Conservation (phyloP, 2,329 filamentous ascomycete genomes). For the Trichoderma citrinoviride region DNA sequence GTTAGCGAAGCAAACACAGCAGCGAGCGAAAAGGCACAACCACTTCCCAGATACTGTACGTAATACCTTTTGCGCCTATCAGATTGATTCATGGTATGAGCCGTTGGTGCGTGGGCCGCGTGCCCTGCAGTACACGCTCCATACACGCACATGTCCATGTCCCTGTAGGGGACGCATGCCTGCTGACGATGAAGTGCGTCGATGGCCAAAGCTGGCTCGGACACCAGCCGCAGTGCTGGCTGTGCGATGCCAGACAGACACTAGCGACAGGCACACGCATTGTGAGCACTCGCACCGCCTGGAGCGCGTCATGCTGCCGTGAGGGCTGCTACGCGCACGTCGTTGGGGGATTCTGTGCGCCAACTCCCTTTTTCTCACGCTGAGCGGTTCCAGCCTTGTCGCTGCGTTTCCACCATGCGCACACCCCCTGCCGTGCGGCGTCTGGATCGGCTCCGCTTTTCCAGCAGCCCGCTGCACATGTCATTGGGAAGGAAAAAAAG, state of each 20-base stretch:
- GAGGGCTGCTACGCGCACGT: background rate
- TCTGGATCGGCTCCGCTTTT: background rate
- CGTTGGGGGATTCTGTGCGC: background rate
- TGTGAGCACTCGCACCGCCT: too few relatives aligned
- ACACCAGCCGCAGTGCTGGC: conserved; percentile 19
- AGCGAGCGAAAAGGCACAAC: too few relatives aligned
- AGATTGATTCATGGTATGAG: too few relatives aligned
- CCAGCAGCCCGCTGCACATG: background rate
- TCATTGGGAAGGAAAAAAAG: conserved; percentile 3
- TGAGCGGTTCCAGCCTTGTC: background rate
- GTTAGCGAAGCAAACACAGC: background rate
- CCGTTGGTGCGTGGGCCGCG: too few relatives aligned
- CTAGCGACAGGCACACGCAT: background rate
- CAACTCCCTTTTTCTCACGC: background rate
- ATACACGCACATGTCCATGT: too few relatives aligned
- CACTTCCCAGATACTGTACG: background rate
- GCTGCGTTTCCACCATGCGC: background rate
- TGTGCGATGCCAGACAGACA: conserved; percentile 2
- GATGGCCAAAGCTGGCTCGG: background rate
- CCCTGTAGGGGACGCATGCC: background rate
- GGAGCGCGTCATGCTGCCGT: too few relatives aligned
- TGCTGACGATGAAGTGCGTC: conserved; percentile 15
- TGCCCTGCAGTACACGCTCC: background rate
- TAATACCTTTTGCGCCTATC: background rate
- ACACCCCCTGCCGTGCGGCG: conserved; percentile 9